Evolutionary conservation across 305 asterid species (phyloP).

Genomic region (Rubia peregrina): DNA sequence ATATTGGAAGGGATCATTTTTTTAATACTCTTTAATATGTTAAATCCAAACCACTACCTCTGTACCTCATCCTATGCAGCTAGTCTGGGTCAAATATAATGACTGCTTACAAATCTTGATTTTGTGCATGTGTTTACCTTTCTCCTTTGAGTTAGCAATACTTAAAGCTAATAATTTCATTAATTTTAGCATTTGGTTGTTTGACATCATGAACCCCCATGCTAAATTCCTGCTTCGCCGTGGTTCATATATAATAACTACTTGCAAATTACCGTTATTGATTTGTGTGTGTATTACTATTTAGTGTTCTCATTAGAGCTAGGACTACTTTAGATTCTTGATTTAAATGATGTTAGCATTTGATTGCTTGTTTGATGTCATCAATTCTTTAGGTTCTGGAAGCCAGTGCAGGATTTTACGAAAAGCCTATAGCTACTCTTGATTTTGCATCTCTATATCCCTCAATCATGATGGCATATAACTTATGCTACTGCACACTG

Average conservation of each 20-base stretch:
- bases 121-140: too few species aligned
- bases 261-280: background rate
- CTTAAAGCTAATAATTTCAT: too few species aligned
- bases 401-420: conserved; percentile 87
- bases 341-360: background rate
- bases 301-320: background rate
- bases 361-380: background rate
- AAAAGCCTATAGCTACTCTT: conserved; percentile 96
- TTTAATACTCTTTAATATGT: background rate
- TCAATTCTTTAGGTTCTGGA: conserved; percentile 66
- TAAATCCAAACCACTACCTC: background rate
- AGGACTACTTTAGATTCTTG: background rate
- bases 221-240: background rate
- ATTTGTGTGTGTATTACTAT: background rate
- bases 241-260: background rate
- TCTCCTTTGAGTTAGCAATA: background rate
- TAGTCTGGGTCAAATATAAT: background rate
- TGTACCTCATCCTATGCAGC: background rate
- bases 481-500: conserved; percentile 93
- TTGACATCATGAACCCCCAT: background rate
- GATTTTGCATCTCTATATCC: conserved; percentile 99
- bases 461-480: conserved; percentile 99
- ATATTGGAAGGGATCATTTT: background rate
- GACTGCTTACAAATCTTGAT: background rate
- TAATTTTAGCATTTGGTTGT: background rate